Conservation (phyloP, 768 basidiomycete species). For the Phylloporus scabripes region DNA sequence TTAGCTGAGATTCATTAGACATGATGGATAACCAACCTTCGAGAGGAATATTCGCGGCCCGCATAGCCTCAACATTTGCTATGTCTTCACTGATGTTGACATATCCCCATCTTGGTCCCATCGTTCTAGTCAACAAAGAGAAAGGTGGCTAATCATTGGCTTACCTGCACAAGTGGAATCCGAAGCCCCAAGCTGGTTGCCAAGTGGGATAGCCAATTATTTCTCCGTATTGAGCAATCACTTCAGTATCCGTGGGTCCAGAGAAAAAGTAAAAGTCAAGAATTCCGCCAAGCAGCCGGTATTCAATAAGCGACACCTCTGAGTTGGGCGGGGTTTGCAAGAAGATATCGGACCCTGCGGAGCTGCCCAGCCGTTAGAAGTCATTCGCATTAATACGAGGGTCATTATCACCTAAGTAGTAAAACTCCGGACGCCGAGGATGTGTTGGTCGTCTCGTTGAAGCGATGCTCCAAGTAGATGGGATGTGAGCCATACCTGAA, state of each 20-base stretch:
- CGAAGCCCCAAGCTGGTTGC: conserved; percentile 73
- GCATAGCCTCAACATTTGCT: conserved; percentile 52
- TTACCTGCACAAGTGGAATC: conserved; percentile 69
- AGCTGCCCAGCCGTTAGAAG: conserved; percentile 32
- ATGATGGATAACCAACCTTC: conserved; percentile 45
- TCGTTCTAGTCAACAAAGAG: neutral
- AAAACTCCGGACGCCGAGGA: conserved; percentile 70
- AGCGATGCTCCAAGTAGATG: conserved; percentile 71
- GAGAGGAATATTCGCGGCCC: conserved; percentile 67
- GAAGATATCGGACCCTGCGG: conserved; percentile 67
- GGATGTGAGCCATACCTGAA: conserved; percentile 67
- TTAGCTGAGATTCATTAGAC: neutral
- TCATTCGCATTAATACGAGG: neutral
- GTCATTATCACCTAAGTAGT: conserved; percentile 49
- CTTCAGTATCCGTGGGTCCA: conserved; percentile 43
- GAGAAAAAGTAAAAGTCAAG: conserved; percentile 77
- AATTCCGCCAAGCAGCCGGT: conserved; percentile 71
- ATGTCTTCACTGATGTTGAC: conserved; percentile 51
- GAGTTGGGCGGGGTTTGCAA: conserved; percentile 54
- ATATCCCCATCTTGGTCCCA: conserved; percentile 39
- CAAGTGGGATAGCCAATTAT: conserved; percentile 65
- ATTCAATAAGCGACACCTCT: conserved; percentile 59
- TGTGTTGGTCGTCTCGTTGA: conserved; percentile 41
- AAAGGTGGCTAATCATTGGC: conserved; percentile 3
- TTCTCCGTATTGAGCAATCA: conserved; percentile 65